A percentile compares a stretch with the other conserved stretches of the same genome.
Conservation (phyloP, 2,329 filamentous ascomycete species). For the Phyllosticta ampelicida region DNA sequence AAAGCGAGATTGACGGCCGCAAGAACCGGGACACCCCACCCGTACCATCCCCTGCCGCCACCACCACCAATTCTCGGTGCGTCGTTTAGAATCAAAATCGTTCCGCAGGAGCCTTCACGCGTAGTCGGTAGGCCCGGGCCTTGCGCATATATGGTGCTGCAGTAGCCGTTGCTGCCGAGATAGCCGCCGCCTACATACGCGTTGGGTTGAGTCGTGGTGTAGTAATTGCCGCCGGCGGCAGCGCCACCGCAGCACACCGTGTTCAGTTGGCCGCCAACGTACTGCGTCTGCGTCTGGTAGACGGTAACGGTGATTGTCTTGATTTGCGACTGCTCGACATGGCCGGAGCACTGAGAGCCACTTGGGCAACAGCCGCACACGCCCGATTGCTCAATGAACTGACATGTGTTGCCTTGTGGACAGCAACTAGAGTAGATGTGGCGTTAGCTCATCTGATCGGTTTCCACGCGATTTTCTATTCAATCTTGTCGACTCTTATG, state of each 20-base stretch:
- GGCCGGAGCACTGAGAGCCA: constrained; percentile 24
- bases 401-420: constrained; percentile 25
- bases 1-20: background rate
- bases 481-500: background rate
- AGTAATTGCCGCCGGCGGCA: constrained; percentile 12
- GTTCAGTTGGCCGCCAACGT: constrained; percentile 17
- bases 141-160: constrained; percentile 26
- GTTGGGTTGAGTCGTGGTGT: constrained; percentile 16
- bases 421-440: constrained; percentile 25
- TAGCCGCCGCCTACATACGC: constrained; percentile 14
- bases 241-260: constrained; percentile 14
- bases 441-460: background rate
- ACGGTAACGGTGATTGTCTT: constrained; percentile 26
- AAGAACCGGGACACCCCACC: background rate
- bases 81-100: constrained; percentile 25
- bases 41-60: background rate
- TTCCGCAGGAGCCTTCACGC: constrained; percentile 25
- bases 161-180: constrained; percentile 18
- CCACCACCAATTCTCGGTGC: constrained; percentile 6
- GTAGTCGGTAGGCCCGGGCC: constrained; percentile 25
- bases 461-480: background rate
- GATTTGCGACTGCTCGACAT: constrained; percentile 22
- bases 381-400: constrained; percentile 20
- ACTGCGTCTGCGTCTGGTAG: constrained; percentile 1
- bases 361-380: constrained; percentile 30